A percentile compares a stretch with the other conserved stretches of the same genome.
Evolutionary conservation across 2,329 filamentous ascomycete genomes (phyloP).

Genomic region (Phialophora expanda): DNA sequence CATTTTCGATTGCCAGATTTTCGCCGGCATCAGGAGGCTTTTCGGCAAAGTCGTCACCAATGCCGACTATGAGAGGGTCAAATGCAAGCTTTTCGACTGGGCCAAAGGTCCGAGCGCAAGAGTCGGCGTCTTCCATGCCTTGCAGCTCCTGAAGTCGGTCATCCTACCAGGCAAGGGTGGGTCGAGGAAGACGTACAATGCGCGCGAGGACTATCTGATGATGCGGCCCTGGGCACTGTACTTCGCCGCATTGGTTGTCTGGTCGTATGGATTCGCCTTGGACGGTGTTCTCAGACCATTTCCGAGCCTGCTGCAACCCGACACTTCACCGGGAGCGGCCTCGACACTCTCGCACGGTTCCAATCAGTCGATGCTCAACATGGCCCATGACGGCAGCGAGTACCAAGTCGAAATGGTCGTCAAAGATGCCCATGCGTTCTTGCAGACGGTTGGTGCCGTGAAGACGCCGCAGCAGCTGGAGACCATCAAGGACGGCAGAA

Average conservation of each 20-base stretch:
- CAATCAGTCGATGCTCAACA: slow-evolving; percentile 31
- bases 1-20: slow-evolving; percentile 93
- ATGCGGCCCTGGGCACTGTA: slow-evolving; percentile 97
- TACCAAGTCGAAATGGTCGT: slow-evolving; percentile 63
- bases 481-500: slow-evolving; percentile 70
- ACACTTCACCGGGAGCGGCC: slow-evolving; percentile 22
- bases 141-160: slow-evolving; percentile 83
- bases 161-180: slow-evolving; percentile 37
- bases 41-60: slow-evolving; percentile 83
- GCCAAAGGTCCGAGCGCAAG: slow-evolving; percentile 83
- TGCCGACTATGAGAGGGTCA: slow-evolving; percentile 78
- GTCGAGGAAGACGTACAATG: slow-evolving; percentile 67
- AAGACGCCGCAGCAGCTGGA: slow-evolving; percentile 77
- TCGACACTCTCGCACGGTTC: slow-evolving; percentile 28
- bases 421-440: slow-evolving; percentile 77
- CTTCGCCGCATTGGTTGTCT: slow-evolving; percentile 87
- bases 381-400: slow-evolving; percentile 30
- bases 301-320: slow-evolving; percentile 38
- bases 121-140: slow-evolving; percentile 87
- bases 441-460: slow-evolving; percentile 74
- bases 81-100: slow-evolving; percentile 81
- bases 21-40: slow-evolving; percentile 81
- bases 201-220: slow-evolving; percentile 83
- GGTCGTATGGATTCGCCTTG: slow-evolving; percentile 88
- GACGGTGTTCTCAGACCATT: slow-evolving; percentile 72